Percentiles rank a stretch among this genome's conserved stretches.
Evolutionary conservation across 768 basidiomycete species (phyloP).

Genomic region (Hortiboletus flavorubellus): DNA sequence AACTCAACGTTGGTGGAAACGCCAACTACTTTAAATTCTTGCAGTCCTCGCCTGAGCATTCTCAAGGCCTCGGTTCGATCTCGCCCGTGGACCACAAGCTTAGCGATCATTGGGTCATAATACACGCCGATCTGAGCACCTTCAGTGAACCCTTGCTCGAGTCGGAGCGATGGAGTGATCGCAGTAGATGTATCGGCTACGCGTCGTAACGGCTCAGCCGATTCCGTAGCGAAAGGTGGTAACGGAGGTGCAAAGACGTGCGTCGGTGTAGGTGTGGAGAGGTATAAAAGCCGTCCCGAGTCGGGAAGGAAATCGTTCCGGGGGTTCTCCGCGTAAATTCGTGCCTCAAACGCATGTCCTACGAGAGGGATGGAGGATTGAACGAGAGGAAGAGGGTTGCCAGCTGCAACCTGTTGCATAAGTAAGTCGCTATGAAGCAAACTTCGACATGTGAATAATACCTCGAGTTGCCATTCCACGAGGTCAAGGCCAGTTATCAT

Average conservation of each 20-base stretch:
- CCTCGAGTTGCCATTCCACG: conserved; percentile 94
- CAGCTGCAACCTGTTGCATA: conserved; percentile 67
- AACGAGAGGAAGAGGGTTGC: conserved; percentile 75
- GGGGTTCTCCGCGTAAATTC: conserved; percentile 95
- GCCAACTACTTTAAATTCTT: conserved; percentile 88
- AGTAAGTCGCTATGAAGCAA: background rate
- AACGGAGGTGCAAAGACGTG: conserved; percentile 57
- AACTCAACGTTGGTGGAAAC: conserved; percentile 93
- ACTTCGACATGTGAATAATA: conserved; percentile 19
- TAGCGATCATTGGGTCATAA: conserved; percentile 91
- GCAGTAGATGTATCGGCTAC: conserved; percentile 14
- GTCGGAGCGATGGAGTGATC: conserved; percentile 64
- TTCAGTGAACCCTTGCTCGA: conserved; percentile 85
- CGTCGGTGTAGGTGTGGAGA: conserved; percentile 76
- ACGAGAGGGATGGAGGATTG: conserved; percentile 81
- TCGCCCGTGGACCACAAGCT: conserved; percentile 84
- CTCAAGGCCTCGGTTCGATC: conserved; percentile 83
- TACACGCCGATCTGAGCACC: conserved; percentile 82
- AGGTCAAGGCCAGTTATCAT: conserved; percentile 94
- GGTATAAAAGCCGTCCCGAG: conserved; percentile 76
- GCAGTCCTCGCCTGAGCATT: conserved; percentile 74
- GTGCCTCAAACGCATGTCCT: conserved; percentile 92
- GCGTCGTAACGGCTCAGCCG: conserved; percentile 21
- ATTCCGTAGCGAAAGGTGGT: conserved; percentile 28
- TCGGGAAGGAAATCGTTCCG: conserved; percentile 92